phyloP scores from a whole-genome alignment of 257 asterid genomes.

The Sherardia arvensis region DNA sequence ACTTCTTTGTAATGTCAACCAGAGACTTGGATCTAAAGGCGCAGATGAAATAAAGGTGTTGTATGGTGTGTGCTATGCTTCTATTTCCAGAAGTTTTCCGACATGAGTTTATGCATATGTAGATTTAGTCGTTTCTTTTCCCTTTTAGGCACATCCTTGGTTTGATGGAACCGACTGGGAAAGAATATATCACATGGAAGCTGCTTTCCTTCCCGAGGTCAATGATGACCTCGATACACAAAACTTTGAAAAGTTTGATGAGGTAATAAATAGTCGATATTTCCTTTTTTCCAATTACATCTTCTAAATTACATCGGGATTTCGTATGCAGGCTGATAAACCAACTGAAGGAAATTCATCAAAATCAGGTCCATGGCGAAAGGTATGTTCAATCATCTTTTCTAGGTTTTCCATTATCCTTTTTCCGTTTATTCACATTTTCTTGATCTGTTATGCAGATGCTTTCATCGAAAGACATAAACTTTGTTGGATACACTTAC shows the following conservation, averaged over 20 bases:
- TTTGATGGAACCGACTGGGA: constrained; percentile 72
- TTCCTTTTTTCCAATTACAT: neutral
- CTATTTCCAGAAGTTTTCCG: constrained; percentile 21
- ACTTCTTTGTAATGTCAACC: constrained; percentile 78
- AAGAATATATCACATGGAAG: constrained; percentile 69
- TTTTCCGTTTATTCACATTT: constrained; percentile 20
- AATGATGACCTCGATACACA: constrained; percentile 93
- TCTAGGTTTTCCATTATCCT: constrained; percentile 1
- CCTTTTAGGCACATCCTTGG: constrained; percentile 76
- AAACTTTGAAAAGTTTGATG: constrained; percentile 91
- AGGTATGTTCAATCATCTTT: constrained; percentile 35
- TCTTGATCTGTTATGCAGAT: constrained; percentile 33
- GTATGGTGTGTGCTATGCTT: constrained; percentile 38
- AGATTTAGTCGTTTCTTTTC: constrained; percentile 18
- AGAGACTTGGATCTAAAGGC: constrained; percentile 87
- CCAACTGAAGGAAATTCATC: constrained; percentile 45
- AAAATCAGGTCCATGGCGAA: constrained; percentile 95
- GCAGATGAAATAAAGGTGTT: constrained; percentile 87
- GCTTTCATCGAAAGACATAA: constrained; percentile 93
- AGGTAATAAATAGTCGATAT: constrained; percentile 37
- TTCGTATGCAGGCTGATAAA: constrained; percentile 50
- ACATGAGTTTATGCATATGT: constrained; percentile 15
- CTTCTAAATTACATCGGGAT: neutral
- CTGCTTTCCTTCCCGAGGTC: constrained; percentile 92
- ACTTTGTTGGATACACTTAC: constrained; percentile 96